These are phyloP conservation scores for Basidioascus undulatus DNA, from an alignment of 768 basidiomycete genomes.

Conservation along the genomic window DNA sequence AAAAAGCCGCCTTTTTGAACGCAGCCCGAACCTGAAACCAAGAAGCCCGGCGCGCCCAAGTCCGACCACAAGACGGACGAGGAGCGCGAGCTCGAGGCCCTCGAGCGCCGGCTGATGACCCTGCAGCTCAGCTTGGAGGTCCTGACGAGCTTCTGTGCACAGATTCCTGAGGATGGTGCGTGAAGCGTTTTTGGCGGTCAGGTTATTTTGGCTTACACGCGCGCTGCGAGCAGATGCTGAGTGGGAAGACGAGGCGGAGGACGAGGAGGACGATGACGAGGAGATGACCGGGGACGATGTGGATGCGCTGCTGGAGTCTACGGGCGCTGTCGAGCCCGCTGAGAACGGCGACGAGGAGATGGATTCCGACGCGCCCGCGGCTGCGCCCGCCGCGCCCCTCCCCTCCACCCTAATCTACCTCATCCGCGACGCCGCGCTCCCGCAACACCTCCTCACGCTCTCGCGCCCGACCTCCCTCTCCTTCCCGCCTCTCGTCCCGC, in stretches of 20 bases:
- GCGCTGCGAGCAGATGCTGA: conserved; percentile 15
- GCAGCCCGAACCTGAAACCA: too few species aligned
- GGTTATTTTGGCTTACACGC: too few species aligned
- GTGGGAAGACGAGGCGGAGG: conserved; percentile 13
- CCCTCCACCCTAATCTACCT: conserved; percentile 12
- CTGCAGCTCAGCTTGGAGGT: conserved; percentile 20
- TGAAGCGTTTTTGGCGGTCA: too few species aligned
- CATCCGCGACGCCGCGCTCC: conserved; percentile 14
- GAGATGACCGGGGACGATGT: conserved; percentile 7
- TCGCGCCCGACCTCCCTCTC: conserved; percentile 17
- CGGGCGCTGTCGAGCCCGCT: conserved; percentile 7
- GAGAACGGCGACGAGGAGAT: conserved; percentile 6
- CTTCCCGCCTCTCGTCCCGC: conserved; percentile 15
- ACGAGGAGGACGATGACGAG: conserved; percentile 14
- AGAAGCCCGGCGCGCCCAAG: conserved; percentile 39
- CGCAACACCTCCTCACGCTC: conserved; percentile 14
- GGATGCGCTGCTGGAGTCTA: conserved; percentile 10
- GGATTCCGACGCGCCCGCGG: background rate
- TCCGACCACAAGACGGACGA: conserved; percentile 48
- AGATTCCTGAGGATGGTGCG: too few species aligned
- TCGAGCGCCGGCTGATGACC: conserved; percentile 18
- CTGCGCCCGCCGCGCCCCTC: background rate
- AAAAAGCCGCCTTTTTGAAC: too few species aligned
- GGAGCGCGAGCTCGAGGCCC: conserved; percentile 24
- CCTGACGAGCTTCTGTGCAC: conserved; percentile 19